Evolutionary conservation across 768 basidiomycete genomes (phyloP).

Genomic region (Galerina sulciceps): DNA sequence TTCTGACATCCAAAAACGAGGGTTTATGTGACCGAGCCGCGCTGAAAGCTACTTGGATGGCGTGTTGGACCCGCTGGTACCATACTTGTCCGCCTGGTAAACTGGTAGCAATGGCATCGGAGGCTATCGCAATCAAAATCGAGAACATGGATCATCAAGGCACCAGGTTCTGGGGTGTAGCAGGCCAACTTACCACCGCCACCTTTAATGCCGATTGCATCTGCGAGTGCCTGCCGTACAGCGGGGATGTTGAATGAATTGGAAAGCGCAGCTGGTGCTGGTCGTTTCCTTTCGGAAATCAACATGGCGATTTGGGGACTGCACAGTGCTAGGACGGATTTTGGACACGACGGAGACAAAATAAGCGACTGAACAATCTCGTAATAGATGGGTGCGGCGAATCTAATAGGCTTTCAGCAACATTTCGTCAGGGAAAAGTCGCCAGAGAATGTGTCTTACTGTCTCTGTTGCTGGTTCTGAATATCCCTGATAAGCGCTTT

Average conservation of each 20-base stretch:
- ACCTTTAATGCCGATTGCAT: slow-evolving; percentile 39
- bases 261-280: slow-evolving; percentile 15
- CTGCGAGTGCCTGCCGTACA: slow-evolving; percentile 40
- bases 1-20: slow-evolving; percentile 66
- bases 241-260: slow-evolving; percentile 26
- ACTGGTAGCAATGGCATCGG: slow-evolving; percentile 17
- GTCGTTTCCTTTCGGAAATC: slow-evolving; percentile 40
- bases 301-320: slow-evolving; percentile 54
- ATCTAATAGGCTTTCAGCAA: slow-evolving; percentile 36
- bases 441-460: slow-evolving; percentile 41
- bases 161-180: not conserved
- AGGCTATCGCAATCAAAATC: slow-evolving; percentile 10
- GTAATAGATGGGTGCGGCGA: slow-evolving; percentile 48
- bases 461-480: slow-evolving; percentile 37
- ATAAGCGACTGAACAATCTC: slow-evolving; percentile 71
- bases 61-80: slow-evolving; percentile 58
- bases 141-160: slow-evolving; percentile 3
- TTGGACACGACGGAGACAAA: slow-evolving; percentile 67
- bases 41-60: slow-evolving; percentile 59
- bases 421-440: not conserved
- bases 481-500: slow-evolving; percentile 66
- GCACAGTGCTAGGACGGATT: slow-evolving; percentile 66
- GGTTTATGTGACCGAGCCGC: slow-evolving; percentile 66
- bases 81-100: slow-evolving; percentile 35
- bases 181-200: slow-evolving; percentile 35